Evolutionary conservation across 2,329 filamentous ascomycete genomes (phyloP).

Genomic region (Ophiobolus disseminans): DNA sequence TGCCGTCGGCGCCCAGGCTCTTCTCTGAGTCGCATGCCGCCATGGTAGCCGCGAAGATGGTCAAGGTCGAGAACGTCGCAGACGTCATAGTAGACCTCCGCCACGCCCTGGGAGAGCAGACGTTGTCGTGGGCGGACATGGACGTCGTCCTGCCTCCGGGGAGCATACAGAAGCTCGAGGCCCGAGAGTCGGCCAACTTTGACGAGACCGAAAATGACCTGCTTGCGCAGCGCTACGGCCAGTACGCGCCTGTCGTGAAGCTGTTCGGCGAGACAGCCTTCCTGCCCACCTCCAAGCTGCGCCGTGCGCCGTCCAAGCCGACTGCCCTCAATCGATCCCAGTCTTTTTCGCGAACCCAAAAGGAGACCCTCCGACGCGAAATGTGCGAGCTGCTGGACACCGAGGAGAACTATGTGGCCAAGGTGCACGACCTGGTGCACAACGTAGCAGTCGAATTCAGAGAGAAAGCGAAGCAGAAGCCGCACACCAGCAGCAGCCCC

Average conservation of each 20-base stretch:
- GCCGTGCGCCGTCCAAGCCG: conserved; percentile 85
- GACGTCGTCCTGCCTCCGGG: conserved; percentile 85
- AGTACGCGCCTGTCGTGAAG: conserved; percentile 77
- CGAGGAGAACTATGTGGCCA: conserved; percentile 90
- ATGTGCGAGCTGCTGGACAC: conserved; percentile 91
- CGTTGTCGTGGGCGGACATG: conserved; percentile 83
- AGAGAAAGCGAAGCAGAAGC: conserved; percentile 67
- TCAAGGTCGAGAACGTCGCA: conserved; percentile 76
- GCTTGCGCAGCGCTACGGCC: conserved; percentile 75
- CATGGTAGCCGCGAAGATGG: conserved; percentile 84
- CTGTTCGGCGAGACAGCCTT: conserved; percentile 85
- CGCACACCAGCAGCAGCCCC: conserved; percentile 70
- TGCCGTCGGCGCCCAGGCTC: conserved; percentile 70
- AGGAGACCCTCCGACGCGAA: conserved; percentile 83
- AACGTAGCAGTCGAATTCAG: conserved; percentile 83
- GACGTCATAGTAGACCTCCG: conserved; percentile 77
- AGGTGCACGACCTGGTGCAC: conserved; percentile 82
- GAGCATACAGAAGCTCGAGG: conserved; percentile 61
- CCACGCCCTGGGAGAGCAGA: conserved; percentile 79
- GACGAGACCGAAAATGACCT: conserved; percentile 70
- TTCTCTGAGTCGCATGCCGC: conserved; percentile 95
- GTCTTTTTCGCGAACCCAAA: conserved; percentile 80
- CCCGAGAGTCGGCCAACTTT: conserved; percentile 63
- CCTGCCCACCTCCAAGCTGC: conserved; percentile 81
- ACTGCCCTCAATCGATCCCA: conserved; percentile 79